Evolutionary conservation across 495 filamentous ascomycete species (phyloP).

Genomic region (Polyplosphaeria fusca): DNA sequence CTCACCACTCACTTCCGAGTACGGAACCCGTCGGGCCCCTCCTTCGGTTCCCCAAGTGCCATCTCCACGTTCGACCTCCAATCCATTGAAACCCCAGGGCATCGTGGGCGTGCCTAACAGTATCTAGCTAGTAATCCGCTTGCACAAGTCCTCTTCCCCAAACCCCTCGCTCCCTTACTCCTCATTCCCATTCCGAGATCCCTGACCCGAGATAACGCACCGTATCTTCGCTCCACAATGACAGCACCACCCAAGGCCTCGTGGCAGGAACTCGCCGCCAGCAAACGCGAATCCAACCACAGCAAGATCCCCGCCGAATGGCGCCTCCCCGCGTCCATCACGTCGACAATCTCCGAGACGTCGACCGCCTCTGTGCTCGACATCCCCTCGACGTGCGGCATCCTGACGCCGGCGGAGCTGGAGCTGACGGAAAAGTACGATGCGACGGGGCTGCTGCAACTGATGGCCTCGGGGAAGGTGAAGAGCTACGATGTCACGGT

Average conservation of each 20-base stretch:
- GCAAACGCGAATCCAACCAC: conserved; percentile 12
- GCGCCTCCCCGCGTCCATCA: conserved; percentile 19
- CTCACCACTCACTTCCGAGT: too few relatives aligned
- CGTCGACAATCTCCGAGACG: conserved; percentile 2
- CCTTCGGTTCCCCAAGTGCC: too few relatives aligned
- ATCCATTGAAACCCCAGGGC: too few relatives aligned
- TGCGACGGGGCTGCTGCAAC: conserved; percentile 20
- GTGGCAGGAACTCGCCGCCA: conserved; percentile 24
- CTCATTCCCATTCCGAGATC: too few relatives aligned
- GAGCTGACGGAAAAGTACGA: conserved; percentile 25
- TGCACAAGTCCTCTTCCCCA: too few relatives aligned
- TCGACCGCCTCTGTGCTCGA: conserved; percentile 11
- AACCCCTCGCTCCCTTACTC: too few relatives aligned
- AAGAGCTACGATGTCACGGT: conserved; percentile 22
- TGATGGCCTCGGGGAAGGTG: conserved; percentile 7
- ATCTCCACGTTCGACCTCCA: too few relatives aligned
- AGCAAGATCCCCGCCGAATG: conserved; percentile 22
- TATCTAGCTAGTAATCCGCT: too few relatives aligned
- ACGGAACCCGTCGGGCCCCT: too few relatives aligned
- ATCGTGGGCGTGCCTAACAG: too few relatives aligned
- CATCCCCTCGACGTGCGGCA: conserved; percentile 14
- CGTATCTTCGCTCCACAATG: too few relatives aligned
- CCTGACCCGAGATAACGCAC: too few relatives aligned
- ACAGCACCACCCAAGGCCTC: background rate
- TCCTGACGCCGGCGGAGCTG: conserved; percentile 22